A percentile compares a stretch with the other conserved stretches of the same genome.
Evolutionary conservation across 192 early-diverging fungal species (phyloP).

Genomic region (Pilobolus umbonatus): DNA sequence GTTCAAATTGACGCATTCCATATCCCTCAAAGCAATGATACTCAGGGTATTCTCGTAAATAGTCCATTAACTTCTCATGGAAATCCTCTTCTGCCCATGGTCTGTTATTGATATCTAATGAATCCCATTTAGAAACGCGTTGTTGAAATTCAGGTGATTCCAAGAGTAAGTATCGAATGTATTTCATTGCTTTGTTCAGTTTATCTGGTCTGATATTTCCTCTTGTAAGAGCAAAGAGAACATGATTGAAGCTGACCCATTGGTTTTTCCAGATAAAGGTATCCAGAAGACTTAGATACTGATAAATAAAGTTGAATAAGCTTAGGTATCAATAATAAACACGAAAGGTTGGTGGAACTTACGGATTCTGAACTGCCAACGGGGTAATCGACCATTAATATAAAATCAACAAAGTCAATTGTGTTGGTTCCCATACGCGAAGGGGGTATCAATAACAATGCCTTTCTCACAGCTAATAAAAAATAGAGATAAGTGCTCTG

Average conservation of each 20-base stretch:
- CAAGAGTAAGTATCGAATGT: constrained; percentile 49
- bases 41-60: constrained; percentile 64
- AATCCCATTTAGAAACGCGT: constrained; percentile 62
- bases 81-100: constrained; percentile 72
- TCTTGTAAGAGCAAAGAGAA: constrained; percentile 60
- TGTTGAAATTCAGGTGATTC: constrained; percentile 42
- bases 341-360: too few species aligned
- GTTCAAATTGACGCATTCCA: constrained; percentile 39
- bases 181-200: constrained; percentile 41
- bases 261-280: constrained; percentile 70
- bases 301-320: neutral
- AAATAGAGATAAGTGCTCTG: constrained; percentile 5
- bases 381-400: constrained; percentile 39
- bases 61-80: constrained; percentile 57
- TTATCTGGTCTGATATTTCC: constrained; percentile 52
- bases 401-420: constrained; percentile 61
- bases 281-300: constrained; percentile 45
- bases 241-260: constrained; percentile 64
- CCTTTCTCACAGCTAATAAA: constrained; percentile 49
- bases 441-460: constrained; percentile 64
- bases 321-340: neutral
- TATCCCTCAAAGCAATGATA: constrained; percentile 70
- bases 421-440: constrained; percentile 68
- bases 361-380: constrained; percentile 15
- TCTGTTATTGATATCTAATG: constrained; percentile 55